phyloP scores from a whole-genome alignment of 345 rosid genomes.

The Aquilaria sinensis region DNA sequence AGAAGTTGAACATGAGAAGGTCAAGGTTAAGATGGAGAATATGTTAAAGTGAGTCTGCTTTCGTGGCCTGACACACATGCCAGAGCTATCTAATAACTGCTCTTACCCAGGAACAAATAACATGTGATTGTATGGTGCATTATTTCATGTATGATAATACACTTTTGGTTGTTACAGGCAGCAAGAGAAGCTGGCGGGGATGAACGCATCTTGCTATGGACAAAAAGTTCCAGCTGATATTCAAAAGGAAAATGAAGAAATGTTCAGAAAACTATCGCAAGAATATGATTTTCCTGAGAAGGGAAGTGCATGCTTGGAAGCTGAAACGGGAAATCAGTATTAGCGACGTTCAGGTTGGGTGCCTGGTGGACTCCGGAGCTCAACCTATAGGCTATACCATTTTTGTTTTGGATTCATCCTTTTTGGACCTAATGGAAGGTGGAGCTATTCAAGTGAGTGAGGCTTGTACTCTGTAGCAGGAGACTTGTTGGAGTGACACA shows the following conservation, averaged over 20 bases:
- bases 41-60: constrained; percentile 46
- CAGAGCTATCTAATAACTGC: too few species aligned
- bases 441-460: too few species aligned
- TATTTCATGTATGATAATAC: too few species aligned
- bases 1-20: constrained; percentile 63
- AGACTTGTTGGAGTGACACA: too few species aligned
- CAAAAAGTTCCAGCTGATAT: constrained; percentile 68
- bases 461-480: too few species aligned
- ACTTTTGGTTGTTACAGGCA: constrained; percentile 41
- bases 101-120: too few species aligned
- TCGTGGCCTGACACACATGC: neutral
- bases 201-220: constrained; percentile 54
- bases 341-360: too few species aligned
- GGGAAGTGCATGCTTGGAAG: constrained; percentile 46
- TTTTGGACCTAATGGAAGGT: too few species aligned
- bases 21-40: constrained; percentile 62
- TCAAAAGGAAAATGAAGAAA: constrained; percentile 49
- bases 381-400: too few species aligned
- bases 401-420: too few species aligned
- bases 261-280: constrained; percentile 55
- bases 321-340: constrained; percentile 9
- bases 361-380: too few species aligned
- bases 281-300: constrained; percentile 59
- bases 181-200: constrained; percentile 72
- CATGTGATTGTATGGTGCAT: too few species aligned